These are phyloP conservation scores for Metarhizium sp. DNA, from an alignment of 2,329 filamentous ascomycete genomes.

Conservation along the genomic window DNA sequence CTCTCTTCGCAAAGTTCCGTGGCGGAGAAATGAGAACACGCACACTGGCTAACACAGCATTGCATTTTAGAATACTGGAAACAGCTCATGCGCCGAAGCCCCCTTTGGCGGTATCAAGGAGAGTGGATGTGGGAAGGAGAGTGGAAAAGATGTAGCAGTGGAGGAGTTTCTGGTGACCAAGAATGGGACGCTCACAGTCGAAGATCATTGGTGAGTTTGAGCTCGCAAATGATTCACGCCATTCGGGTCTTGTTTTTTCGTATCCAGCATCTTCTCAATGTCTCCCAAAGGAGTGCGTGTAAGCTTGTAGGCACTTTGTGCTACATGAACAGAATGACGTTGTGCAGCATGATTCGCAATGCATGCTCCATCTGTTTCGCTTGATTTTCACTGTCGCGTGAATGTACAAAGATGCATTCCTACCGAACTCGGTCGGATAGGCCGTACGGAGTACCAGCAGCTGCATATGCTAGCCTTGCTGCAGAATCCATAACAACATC, in stretches of 20 bases:
- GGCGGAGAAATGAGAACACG: not conserved
- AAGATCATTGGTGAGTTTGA: conserved; percentile 8
- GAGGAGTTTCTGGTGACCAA: conserved; percentile 37
- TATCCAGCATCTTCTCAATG: not conserved
- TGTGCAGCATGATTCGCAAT: not conserved
- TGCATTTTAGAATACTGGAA: conserved; percentile 27
- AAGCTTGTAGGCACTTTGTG: not conserved
- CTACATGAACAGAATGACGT: too few species aligned
- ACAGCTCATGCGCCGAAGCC: conserved; percentile 30
- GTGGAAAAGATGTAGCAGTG: conserved; percentile 36
- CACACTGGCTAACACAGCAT: not conserved
- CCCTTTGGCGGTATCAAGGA: conserved; percentile 41
- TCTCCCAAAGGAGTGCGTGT: not conserved
- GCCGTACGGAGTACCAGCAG: not conserved
- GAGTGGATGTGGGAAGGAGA: conserved; percentile 37
- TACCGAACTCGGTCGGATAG: not conserved
- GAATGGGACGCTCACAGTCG: conserved; percentile 33
- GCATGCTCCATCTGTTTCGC: not conserved
- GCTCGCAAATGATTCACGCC: not conserved
- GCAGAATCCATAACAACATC: not conserved
- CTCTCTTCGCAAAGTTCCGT: not conserved
- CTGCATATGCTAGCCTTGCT: not conserved
- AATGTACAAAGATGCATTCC: not conserved
- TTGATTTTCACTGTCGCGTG: not conserved
- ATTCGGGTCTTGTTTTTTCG: not conserved